These are phyloP conservation scores for Aureobasidium sp. DNA, from an alignment of 2,329 filamentous ascomycete genomes.

Conservation along the genomic window DNA sequence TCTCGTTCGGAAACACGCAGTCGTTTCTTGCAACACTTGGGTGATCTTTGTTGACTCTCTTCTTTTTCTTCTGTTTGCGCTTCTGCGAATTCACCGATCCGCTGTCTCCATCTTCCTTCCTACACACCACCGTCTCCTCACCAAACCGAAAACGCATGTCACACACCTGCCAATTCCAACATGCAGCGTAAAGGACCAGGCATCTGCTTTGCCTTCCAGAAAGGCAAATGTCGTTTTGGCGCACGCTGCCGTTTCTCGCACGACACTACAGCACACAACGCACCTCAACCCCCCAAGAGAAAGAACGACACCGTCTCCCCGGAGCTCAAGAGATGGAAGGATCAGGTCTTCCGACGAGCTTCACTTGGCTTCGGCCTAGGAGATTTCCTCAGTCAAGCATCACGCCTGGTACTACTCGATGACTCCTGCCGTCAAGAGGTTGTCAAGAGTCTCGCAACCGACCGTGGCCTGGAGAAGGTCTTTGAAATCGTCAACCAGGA, in stretches of 20 bases:
- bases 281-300: neutral
- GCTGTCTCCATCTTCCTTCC: neutral
- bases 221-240: neutral
- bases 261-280: neutral
- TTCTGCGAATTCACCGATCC: neutral
- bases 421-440: constrained; percentile 17
- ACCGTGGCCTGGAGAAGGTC: constrained; percentile 17
- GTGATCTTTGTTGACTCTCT: neutral
- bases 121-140: neutral
- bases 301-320: neutral
- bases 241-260: neutral
- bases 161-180: neutral
- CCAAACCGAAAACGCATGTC: neutral
- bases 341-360: no score
- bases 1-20: neutral
- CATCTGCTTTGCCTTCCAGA: neutral
- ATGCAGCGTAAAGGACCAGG: neutral
- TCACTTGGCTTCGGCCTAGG: neutral
- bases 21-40: neutral
- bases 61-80: neutral
- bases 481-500: constrained; percentile 14
- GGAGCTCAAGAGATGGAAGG: neutral
- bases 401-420: constrained; percentile 15
- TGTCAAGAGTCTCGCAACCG: constrained; percentile 15
- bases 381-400: constrained; percentile 17